These are phyloP conservation scores for Phylloporus sp. DNA, from an alignment of 768 basidiomycete genomes.

Conservation along the genomic window DNA sequence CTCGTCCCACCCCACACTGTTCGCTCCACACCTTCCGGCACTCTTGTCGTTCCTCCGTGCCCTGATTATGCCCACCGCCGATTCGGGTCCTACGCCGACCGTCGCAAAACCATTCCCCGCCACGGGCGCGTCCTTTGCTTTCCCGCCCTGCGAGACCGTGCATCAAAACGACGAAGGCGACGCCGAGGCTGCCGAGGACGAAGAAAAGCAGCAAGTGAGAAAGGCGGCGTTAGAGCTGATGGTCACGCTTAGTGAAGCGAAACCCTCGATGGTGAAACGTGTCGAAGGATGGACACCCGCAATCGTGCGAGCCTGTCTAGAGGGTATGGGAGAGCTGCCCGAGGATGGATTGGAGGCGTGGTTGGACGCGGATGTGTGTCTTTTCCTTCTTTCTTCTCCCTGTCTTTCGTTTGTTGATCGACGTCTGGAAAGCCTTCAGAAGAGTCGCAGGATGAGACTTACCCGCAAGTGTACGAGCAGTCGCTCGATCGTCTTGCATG, in stretches of 20 bases:
- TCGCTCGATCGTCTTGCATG: slow-evolving; percentile 76
- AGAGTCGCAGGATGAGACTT: slow-evolving; percentile 54
- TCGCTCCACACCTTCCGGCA: slow-evolving; percentile 63
- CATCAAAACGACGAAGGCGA: slow-evolving; percentile 30
- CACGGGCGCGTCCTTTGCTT: slow-evolving; percentile 34
- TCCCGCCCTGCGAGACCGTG: slow-evolving; percentile 32
- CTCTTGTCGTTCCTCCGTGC: slow-evolving; percentile 67
- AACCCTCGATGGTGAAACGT: slow-evolving; percentile 61
- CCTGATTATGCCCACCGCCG: slow-evolving; percentile 61
- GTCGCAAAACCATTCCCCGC: slow-evolving; percentile 42
- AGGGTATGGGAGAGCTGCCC: slow-evolving; percentile 76
- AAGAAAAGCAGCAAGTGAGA: slow-evolving; percentile 65
- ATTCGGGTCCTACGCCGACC: slow-evolving; percentile 51
- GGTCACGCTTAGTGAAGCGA: slow-evolving; percentile 73
- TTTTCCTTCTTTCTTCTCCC: slow-evolving; percentile 13
- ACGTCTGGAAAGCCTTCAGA: slow-evolving; percentile 49
- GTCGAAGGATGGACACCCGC: slow-evolving; percentile 67
- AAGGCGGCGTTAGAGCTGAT: slow-evolving; percentile 79
- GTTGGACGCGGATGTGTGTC: slow-evolving; percentile 71
- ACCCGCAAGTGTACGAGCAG: slow-evolving; percentile 78
- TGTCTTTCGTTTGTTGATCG: slow-evolving; percentile 3
- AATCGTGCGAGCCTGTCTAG: slow-evolving; percentile 70
- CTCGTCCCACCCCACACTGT: slow-evolving; percentile 62
- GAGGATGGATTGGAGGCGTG: slow-evolving; percentile 56
- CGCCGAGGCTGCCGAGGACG: slow-evolving; percentile 44